Base-by-base conservation (phyloP, 2,329 filamentous ascomycete genomes). In the Periconia digitata region DNA sequence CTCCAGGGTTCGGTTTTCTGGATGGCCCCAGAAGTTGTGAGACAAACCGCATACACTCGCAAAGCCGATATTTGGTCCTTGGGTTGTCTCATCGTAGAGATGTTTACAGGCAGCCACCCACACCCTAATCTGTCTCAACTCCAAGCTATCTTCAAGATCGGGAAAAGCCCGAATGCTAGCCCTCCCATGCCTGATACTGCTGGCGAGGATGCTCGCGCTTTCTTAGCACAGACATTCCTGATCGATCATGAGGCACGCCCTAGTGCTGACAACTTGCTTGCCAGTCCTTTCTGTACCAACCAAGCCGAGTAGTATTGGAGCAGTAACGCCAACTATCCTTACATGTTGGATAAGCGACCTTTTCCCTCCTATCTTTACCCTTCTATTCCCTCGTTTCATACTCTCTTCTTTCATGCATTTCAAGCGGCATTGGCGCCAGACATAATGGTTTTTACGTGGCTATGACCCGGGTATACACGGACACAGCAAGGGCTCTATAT, bases 21-120 rank as follows among this genome's bases (percentile, higher is more conserved):
- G 94, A 99, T 99, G 94, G 94, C 94, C 0, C 94, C 94, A 8
- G 94, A 99, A 76, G 94, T 99, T 17, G 94, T 99, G 54, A 94
- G 94, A 65, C 94, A 97, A 74, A 97, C 92, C 3, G 92, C 91
- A 6, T 96, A 99, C 75, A 97, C 92, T 5, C 90, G 92, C 74
- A 97, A 97, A 76, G 94, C 94, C 13, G 94, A 99, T 66, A 99
- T 99, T 61, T 99, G 94, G 94, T 96, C 90, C 39, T 82, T 99
- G 20, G 94, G 94, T 27, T 99, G 94, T 70, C 79, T 99, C 43
- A 90, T 99, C 13, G 92, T 99, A 20, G 94, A 99, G 77, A 99
- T 99, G 94, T 96, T 97, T 80, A 97, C 94, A 12, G 94, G 94
- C 47, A 88, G 85, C 38, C 94, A 97, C 69, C 94, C 94, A 1